A percentile compares a stretch with the other conserved stretches of the same genome.
Evolutionary conservation across 192 early-diverging fungal genomes (phyloP).

Genomic region (Coemansia guatemalensis): DNA sequence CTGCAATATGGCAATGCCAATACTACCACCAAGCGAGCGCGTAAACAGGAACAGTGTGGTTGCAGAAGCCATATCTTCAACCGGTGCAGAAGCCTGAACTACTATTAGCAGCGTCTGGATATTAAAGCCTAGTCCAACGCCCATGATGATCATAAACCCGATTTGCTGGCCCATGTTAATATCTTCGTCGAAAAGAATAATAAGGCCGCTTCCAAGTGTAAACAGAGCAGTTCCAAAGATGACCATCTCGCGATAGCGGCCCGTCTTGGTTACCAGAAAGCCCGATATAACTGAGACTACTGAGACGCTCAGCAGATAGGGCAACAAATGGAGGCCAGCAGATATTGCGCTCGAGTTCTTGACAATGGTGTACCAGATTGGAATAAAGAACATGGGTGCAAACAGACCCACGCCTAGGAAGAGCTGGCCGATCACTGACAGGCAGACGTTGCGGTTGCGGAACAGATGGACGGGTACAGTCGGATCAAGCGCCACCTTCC

Average conservation of each 20-base stretch:
- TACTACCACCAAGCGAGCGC: slow-evolving; percentile 59
- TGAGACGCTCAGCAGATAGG: slow-evolving; percentile 59
- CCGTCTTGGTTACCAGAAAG: slow-evolving; percentile 52
- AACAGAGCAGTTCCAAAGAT: slow-evolving; percentile 58
- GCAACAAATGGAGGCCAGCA: slow-evolving; percentile 65
- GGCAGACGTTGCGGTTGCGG: slow-evolving; percentile 58
- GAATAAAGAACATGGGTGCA: slow-evolving; percentile 38
- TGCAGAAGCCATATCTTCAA: slow-evolving; percentile 61
- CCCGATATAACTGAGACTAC: slow-evolving; percentile 57
- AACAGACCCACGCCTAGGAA: slow-evolving; percentile 57
- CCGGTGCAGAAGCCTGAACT: slow-evolving; percentile 62
- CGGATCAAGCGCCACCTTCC: slow-evolving; percentile 59
- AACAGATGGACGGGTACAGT: slow-evolving; percentile 56
- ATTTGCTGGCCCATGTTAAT: slow-evolving; percentile 55
- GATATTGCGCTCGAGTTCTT: slow-evolving; percentile 55
- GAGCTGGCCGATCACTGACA: slow-evolving; percentile 53
- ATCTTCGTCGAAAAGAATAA: slow-evolving; percentile 54
- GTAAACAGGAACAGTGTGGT: slow-evolving; percentile 67
- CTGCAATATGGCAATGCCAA: slow-evolving; percentile 61
- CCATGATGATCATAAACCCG: slow-evolving; percentile 56
- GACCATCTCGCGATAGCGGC: slow-evolving; percentile 53
- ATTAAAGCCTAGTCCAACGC: slow-evolving; percentile 59
- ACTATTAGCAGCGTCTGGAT: slow-evolving; percentile 65
- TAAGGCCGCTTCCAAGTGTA: slow-evolving; percentile 57
- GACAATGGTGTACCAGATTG: slow-evolving; percentile 63